Evolutionary conservation across 1,284 basidiomycete species (phyloP), one percentile per base, ranked within the genome.

Genomic region (Sporisorium graminicola): DNA sequence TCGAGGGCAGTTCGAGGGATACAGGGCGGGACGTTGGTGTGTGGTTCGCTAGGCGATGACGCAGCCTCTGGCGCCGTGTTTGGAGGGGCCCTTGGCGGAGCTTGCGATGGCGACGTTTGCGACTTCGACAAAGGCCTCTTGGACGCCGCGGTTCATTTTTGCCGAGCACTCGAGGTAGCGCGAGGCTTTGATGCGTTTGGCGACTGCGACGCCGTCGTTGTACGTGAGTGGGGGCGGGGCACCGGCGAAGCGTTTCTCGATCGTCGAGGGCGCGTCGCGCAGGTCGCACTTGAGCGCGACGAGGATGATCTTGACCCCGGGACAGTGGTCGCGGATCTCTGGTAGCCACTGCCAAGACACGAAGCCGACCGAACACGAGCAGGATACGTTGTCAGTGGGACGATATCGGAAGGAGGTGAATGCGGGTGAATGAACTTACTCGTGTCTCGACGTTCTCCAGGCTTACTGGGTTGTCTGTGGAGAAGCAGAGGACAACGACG

Each of bases 71-170:
- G 8, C 13, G 8, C 2, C 37, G 4, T 9, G 5, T 7, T 31
- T n/a, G 42, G 46, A 18, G 37, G 10, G 2, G 37, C 37, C 42
- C 27, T 56, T 18, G 20, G 24, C 24, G 16, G 29, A 50, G 35
- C 43, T 64, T 0, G 13, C 52, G 4, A 60, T 37, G 0, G 74
- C 74, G 0, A 72, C 61, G 12, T 42, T 61, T 4, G 74, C 74
- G 16, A 68, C 52, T 29, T 77, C 72, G 27, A 54, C 37, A 82
- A 98, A 95, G 6, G 95, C 94, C 85, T 98, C 94, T 27, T 90
- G 89, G 10, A 98, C 94, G 5, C 95, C 95, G 49, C 95, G 90
- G 82, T 97, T 95, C 82, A 95, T 93, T 86, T 96, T 97, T 12
- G 95, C 94, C 74, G 94, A 96, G 86, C 95, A 98, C 88, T 98